These are phyloP conservation scores for Ilyonectria destructans DNA, from an alignment of 2,329 filamentous ascomycete species.

Conservation along the genomic window DNA sequence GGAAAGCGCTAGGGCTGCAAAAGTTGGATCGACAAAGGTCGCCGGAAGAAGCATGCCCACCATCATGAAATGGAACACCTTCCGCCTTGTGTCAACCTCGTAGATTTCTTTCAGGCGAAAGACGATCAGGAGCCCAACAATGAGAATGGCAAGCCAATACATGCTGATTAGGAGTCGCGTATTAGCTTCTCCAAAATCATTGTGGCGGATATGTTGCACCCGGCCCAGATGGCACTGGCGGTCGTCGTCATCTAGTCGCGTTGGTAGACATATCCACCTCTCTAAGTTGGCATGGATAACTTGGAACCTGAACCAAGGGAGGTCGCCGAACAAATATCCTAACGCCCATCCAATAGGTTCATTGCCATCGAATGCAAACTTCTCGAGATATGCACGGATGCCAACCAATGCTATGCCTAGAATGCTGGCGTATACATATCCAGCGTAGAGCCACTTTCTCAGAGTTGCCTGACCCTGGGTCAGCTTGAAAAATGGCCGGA, in stretches of 20 bases:
- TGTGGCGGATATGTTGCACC: conserved; percentile 76
- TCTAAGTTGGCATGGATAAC: conserved; percentile 79
- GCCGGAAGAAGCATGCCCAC: conserved; percentile 94
- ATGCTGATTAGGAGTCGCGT: conserved; percentile 82
- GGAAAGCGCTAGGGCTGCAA: conserved; percentile 83
- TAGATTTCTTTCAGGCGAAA: conserved; percentile 82
- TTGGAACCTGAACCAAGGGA: conserved; percentile 80
- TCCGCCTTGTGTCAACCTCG: conserved; percentile 95
- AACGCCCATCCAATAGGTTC: conserved; percentile 96
- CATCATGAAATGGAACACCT: conserved; percentile 99
- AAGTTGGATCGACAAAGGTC: conserved; percentile 89
- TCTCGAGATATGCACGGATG: conserved; percentile 79
- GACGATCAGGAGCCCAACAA: conserved; percentile 81
- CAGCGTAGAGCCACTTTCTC: conserved; percentile 88
- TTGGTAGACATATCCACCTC: conserved; percentile 82
- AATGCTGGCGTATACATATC: conserved; percentile 82
- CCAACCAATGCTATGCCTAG: conserved; percentile 77
- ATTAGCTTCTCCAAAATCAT: conserved; percentile 81
- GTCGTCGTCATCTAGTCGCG: conserved; percentile 52
- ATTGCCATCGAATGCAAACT: conserved; percentile 76
- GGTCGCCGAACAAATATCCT: conserved; percentile 88
- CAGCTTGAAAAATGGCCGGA: conserved; percentile 84
- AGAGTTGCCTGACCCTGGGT: conserved; percentile 83
- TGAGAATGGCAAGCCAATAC: conserved; percentile 82
- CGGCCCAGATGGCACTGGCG: conserved; percentile 69